Base-by-base conservation (phyloP, 352 stramenopile species). In the Phytophthora multivora region DNA sequence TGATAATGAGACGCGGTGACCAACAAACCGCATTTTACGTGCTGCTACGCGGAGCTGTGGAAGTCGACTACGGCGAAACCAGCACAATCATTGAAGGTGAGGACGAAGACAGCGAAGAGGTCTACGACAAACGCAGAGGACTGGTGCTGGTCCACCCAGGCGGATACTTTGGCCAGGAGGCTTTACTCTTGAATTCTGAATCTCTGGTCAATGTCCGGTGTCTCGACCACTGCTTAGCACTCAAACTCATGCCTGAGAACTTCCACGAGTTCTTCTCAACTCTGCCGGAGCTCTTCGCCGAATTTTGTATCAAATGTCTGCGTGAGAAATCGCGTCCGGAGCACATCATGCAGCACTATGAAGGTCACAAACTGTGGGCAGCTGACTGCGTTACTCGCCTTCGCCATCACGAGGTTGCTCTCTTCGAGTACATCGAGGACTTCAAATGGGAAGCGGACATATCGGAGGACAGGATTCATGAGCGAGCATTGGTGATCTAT, bases 291-390 rank as follows among this genome's bases (percentile, higher is more conserved):
- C 54, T 88, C 13, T 91, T 80, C 33, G 65, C 80, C 12, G 80
- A 91, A 53, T 90, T 89, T 30, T 89, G 78, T 46, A 81, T 91
- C 66, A 81, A 83, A 31, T 88, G 77, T 50, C 59, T 91, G 7
- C 82, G 80, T 3, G 69, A 85, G 5, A 73, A 73, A 28, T 63
- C 53, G 2, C 61, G 58, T 0, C 67, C 70, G 3, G 82, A 89
- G 63, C 79, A 89, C 35, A 54, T 90, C 12, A 87, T 91, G 66
- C 74, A 89, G 51, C 82, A 91, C 41, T 91, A 89, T 43, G 79
- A 87, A 15, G 69, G 71, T 1, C 75, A 82, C 54, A 68, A 79
- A 21, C 47, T 91, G 1, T 91, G 82, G 82, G 66, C 71, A 12
- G 79, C 79, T 6, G 80, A 86, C 57, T 86, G 80, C 16, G 70